Evolutionary conservation across 2,329 filamentous ascomycete species (phyloP).

Genomic region (Fusarium neocosmosporiellum): DNA sequence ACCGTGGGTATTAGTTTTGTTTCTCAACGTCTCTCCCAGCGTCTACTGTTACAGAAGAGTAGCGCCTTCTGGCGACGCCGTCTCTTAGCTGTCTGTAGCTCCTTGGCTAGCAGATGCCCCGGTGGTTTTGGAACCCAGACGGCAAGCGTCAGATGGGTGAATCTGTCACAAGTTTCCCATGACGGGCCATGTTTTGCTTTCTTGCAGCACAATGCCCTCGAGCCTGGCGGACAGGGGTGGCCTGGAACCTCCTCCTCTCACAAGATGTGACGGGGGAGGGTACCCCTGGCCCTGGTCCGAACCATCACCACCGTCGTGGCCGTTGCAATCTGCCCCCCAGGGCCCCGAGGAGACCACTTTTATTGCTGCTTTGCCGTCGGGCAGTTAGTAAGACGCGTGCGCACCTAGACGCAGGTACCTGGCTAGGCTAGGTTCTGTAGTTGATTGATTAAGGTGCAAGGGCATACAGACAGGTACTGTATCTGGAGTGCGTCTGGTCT

Average conservation of each 20-base stretch:
- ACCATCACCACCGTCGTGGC: conserved; percentile 45
- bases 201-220: conserved; percentile 13
- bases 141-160: conserved; percentile 27
- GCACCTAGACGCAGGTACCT: conserved; percentile 4
- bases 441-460: conserved; percentile 14
- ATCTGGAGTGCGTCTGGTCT: conserved; percentile 5
- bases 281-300: conserved; percentile 33
- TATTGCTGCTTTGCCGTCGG: conserved; percentile 3
- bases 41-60: neutral
- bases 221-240: conserved; percentile 4
- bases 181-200: conserved; percentile 29
- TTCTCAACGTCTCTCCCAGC: conserved; percentile 8
- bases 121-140: conserved; percentile 33
- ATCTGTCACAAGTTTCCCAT: conserved; percentile 15
- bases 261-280: conserved; percentile 26
- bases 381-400: neutral
- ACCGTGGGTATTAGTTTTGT: conserved; percentile 4
- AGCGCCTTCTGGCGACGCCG: neutral
- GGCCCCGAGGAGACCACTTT: conserved; percentile 13
- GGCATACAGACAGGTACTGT: conserved; percentile 10
- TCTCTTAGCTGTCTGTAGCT: neutral
- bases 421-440: conserved; percentile 6
- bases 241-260: conserved; percentile 30
- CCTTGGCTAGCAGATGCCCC: conserved; percentile 12
- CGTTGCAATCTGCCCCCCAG: conserved; percentile 44